Conservation (phyloP, 768 basidiomycete species). For the Gymnopilus dilepis region DNA sequence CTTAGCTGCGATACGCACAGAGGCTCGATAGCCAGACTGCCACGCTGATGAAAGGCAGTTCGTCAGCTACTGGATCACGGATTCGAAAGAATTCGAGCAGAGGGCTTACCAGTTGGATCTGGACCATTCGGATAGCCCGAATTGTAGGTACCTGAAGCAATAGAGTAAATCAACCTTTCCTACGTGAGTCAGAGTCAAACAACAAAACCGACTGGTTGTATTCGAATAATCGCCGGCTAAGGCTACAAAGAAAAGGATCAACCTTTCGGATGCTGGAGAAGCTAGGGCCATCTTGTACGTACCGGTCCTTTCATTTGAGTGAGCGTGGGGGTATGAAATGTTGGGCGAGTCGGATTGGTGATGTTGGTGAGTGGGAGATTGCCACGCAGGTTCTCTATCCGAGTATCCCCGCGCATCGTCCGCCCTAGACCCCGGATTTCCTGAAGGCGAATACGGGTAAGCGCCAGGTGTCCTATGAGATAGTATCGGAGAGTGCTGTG, state of each 20-base stretch:
- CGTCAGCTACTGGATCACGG: neutral
- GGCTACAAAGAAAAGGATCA: constrained; percentile 14
- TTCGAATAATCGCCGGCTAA: constrained; percentile 45
- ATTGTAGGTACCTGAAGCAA: constrained; percentile 22
- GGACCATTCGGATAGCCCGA: constrained; percentile 31
- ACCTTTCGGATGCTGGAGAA: constrained; percentile 33
- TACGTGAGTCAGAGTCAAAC: constrained; percentile 9
- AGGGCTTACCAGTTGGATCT: constrained; percentile 1
- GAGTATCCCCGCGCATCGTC: constrained; percentile 36
- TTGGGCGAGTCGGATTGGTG: constrained; percentile 34
- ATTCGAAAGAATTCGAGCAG: neutral
- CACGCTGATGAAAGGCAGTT: constrained; percentile 42
- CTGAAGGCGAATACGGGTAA: constrained; percentile 30
- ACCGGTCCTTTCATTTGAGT: constrained; percentile 64
- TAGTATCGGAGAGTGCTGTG: constrained; percentile 14
- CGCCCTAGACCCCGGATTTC: constrained; percentile 34
- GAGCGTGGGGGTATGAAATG: constrained; percentile 54
- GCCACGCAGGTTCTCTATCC: constrained; percentile 36
- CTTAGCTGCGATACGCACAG: constrained; percentile 63
- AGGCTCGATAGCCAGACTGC: constrained; percentile 59
- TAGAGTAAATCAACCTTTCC: constrained; percentile 8
- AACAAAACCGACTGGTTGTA: constrained; percentile 37
- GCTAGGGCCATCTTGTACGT: constrained; percentile 26
- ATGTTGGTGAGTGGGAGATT: constrained; percentile 14
- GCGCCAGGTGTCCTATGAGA: constrained; percentile 5